These are phyloP conservation scores for Pseudonectria foliicola DNA, from an alignment of 2,329 filamentous ascomycete genomes.

Conservation along the genomic window DNA sequence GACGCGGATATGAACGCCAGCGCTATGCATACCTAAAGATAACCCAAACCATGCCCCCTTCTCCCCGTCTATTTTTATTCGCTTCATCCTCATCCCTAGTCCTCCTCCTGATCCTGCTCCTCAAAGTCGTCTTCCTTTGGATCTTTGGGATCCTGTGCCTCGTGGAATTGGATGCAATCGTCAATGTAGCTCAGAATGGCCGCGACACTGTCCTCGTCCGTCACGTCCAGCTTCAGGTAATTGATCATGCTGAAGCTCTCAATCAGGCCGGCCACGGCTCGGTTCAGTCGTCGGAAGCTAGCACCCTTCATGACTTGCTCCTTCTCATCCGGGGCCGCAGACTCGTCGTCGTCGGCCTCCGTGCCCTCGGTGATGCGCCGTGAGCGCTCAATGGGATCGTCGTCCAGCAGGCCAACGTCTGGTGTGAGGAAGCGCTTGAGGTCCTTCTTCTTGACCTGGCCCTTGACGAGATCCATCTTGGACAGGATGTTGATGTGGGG, in stretches of 20 bases:
- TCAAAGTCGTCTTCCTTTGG: conserved; percentile 51
- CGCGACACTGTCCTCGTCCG: conserved; percentile 85
- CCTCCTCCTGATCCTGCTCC: conserved; percentile 32
- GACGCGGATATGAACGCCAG: conserved; percentile 19
- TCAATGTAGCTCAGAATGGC: conserved; percentile 86
- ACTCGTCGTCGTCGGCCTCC: conserved; percentile 43
- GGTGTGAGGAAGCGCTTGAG: conserved; percentile 86
- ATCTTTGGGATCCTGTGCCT: conserved; percentile 86
- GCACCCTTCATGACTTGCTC: conserved; percentile 70
- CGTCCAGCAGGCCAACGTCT: conserved; percentile 73
- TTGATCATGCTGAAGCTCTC: conserved; percentile 98
- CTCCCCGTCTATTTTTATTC: conserved; percentile 4
- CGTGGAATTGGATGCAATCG: conserved; percentile 87
- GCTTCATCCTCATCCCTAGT: conserved; percentile 12
- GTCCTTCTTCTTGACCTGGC: conserved; percentile 79
- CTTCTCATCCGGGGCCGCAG: conserved; percentile 55
- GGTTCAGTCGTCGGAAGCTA: conserved; percentile 76
- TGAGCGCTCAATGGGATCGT: conserved; percentile 55
- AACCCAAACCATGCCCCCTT: conserved; percentile 8
- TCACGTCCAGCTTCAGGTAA: conserved; percentile 81
- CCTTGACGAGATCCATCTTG: conserved; percentile 96
- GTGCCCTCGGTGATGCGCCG: conserved; percentile 32
- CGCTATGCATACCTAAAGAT: conserved; percentile 23
- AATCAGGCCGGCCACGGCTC: conserved; percentile 82
- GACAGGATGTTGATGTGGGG: conserved; percentile 94